These are phyloP conservation scores for Ascoidea rubescens DNA, from an alignment of 805 yeast genomes.

Conservation along the genomic window DNA sequence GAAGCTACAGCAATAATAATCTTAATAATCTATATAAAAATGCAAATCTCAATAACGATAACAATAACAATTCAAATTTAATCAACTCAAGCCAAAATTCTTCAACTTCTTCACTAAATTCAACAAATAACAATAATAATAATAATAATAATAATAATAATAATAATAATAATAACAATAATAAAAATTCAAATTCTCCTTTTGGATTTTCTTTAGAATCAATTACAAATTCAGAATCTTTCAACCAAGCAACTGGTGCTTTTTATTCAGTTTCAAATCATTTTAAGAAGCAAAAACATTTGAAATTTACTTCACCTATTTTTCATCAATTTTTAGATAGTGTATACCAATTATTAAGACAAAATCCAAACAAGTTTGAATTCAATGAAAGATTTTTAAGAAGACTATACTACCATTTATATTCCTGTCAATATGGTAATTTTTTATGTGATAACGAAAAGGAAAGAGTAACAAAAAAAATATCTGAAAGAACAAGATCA, in stretches of 20 bases:
- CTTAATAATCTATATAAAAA: not conserved
- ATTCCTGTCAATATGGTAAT: constrained; percentile 92
- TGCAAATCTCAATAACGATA: not conserved
- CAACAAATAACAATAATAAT: not conserved
- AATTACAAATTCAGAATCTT: constrained; percentile 13
- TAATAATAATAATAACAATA: no score
- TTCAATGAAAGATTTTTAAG: constrained; percentile 81
- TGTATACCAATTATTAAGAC: constrained; percentile 63
- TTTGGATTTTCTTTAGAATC: constrained; percentile 6
- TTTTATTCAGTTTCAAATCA: constrained; percentile 36
- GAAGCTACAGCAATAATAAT: constrained; percentile 6
- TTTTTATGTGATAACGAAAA: constrained; percentile 66
- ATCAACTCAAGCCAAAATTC: not conserved
- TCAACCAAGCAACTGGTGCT: constrained; percentile 27
- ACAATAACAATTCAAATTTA: not conserved
- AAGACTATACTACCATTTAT: constrained; percentile 72
- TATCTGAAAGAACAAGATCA: constrained; percentile 43
- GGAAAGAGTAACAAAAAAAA: constrained; percentile 34
- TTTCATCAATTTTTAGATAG: constrained; percentile 92
- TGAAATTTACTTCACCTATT: constrained; percentile 70
- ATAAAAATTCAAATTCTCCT: not conserved
- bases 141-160: no score
- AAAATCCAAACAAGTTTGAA: constrained; percentile 64
- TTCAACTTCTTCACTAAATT: not conserved
- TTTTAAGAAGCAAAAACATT: constrained; percentile 31